Evolutionary conservation across 179 eudicot genomes (phyloP).

Genomic region (Silene coronaria): DNA sequence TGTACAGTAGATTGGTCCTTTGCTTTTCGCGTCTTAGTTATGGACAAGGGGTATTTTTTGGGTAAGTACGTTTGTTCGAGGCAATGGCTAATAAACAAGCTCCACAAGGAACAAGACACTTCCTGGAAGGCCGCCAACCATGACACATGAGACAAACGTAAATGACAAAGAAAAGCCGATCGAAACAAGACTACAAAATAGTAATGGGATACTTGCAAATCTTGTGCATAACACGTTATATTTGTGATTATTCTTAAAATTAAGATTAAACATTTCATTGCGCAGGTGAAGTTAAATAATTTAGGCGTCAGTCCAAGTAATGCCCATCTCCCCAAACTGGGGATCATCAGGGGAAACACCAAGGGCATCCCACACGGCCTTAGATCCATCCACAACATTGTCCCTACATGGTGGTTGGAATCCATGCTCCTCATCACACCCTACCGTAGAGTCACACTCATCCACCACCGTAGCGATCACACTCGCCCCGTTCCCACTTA

Average conservation of each 20-base stretch:
- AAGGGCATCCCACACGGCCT: slow-evolving; percentile 49
- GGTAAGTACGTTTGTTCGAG: too few species aligned
- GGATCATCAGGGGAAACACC: slow-evolving; percentile 28
- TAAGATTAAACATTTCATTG: background rate
- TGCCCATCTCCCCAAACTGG: slow-evolving; percentile 33
- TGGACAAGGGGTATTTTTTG: too few species aligned
- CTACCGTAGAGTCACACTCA: slow-evolving; percentile 48
- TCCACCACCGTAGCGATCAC: slow-evolving; percentile 44
- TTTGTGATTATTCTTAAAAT: background rate
- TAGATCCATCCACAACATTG: slow-evolving; percentile 48
- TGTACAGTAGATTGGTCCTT: too few species aligned
- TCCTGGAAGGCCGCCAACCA: too few species aligned
- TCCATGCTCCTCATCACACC: slow-evolving; percentile 46
- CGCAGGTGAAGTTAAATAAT: background rate
- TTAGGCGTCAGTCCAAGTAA: slow-evolving; percentile 40
- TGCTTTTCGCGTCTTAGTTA: too few species aligned
- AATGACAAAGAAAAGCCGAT: too few species aligned
- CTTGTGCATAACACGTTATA: background rate
- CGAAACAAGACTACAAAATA: too few species aligned
- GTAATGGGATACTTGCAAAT: too few species aligned
- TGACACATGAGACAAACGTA: too few species aligned
- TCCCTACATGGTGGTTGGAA: slow-evolving; percentile 40
- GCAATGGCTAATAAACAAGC: too few species aligned
- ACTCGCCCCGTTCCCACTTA: slow-evolving; percentile 33
- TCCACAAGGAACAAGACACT: too few species aligned